Percentiles rank a stretch among this genome's conserved stretches.
These are phyloP conservation scores for Bipolaris gigantea DNA, from an alignment of 2,329 filamentous ascomycete species.

Conservation along the genomic window DNA sequence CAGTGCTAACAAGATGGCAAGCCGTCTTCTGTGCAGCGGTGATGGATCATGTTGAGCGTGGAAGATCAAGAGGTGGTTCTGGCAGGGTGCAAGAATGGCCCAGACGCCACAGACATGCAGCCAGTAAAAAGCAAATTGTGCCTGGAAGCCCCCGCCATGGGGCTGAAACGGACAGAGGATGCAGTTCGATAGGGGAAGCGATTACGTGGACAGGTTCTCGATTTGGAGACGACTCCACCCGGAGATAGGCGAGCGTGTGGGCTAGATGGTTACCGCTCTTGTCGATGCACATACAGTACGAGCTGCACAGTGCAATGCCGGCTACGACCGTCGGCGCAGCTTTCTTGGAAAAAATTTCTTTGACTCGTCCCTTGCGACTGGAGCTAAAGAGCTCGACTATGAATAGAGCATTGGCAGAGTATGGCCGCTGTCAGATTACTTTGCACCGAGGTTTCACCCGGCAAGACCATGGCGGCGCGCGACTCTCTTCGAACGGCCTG, in stretches of 20 bases:
- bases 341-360: not conserved
- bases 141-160: not conserved
- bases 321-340: not conserved
- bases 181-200: constrained; percentile 12
- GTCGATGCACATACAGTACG: not conserved
- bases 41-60: not conserved
- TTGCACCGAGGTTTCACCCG: not conserved
- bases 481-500: not conserved
- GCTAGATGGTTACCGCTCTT: not conserved
- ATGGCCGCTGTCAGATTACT: not conserved
- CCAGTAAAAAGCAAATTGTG: constrained; percentile 8
- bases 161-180: constrained; percentile 10
- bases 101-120: constrained; percentile 7
- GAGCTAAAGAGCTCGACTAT: not conserved
- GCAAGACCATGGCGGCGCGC: not conserved
- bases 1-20: constrained; percentile 6
- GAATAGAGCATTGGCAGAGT: not conserved
- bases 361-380: not conserved
- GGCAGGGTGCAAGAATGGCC: not conserved
- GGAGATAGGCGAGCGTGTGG: constrained; percentile 5
- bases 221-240: constrained; percentile 5
- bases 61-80: not conserved
- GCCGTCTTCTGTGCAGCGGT: not conserved
- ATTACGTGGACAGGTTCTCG: constrained; percentile 12
- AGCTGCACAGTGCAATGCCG: not conserved